Evolutionary conservation across 164 flowering plant genomes (phyloP).

Genomic region (grape (Vitis vinifera)): ASM3070453v1 NC_081806.1:18556001-18556500

Average conservation of each 20-base stretch:
- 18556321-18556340: constrained; percentile 79
- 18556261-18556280: constrained; percentile 64
- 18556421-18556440: constrained; percentile 64
- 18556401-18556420: constrained; percentile 64
- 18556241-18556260: constrained; percentile 87
- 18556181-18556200: constrained; percentile 47
- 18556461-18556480: constrained; percentile 87
- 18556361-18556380: constrained; percentile 69
- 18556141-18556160: too few relatives aligned
- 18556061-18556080: too few relatives aligned
- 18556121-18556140: not conserved
- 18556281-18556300: constrained; percentile 68
- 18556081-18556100: not conserved
- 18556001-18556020: too few relatives aligned
- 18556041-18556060: too few relatives aligned
- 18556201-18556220: constrained; percentile 75
- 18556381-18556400: constrained; percentile 76
- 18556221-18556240: constrained; percentile 77
- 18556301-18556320: constrained; percentile 71
- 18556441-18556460: constrained; percentile 85
- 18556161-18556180: constrained; percentile 8
- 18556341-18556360: constrained; percentile 79
- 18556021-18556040: too few relatives aligned
- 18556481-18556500: constrained; percentile 67
- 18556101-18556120: not conserved